Evolutionary conservation across 2,329 filamentous ascomycete genomes (phyloP), one percentile per base, ranked within the genome.

Genomic region (Graphilbum sp.): DNA sequence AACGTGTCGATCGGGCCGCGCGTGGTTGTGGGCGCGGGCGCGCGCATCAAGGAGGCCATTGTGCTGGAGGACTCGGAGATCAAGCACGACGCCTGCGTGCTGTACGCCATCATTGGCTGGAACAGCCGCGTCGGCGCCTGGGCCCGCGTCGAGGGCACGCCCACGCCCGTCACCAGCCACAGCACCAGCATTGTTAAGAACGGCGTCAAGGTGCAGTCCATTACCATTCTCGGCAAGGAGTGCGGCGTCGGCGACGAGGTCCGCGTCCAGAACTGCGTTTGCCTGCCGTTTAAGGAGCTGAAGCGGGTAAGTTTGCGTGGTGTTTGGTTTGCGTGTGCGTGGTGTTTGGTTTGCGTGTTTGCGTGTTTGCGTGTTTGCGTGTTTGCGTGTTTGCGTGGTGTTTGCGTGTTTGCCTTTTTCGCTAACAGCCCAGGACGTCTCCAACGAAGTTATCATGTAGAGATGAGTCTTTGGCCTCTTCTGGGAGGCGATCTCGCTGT

Each of bases 21-120:
- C 47, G 90, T 72, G 16, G 65, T 75, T 18, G 70, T 98, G 45
- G 88, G 87, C 31, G 75, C 88, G 11, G 90, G 90, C 50, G 87
- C 75, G 18, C 82, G 90, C 54, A 70, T 96, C 60, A 96, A 95
- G 70, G 90, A 98, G 60, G 79, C 86, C 4, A 90, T 98, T 49
- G 86, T 98, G 7, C 72, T 96, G 18, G 90, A 96, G 60, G 88
- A 95, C 54, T 75, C 77, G 0, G 88, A 96, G 62, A 82, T 98
- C 62, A 93, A 87, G 67, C 90, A 96, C 58, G 90, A 96, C 54
- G 84, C 90, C 12, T 96, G 88, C 53, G 76, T 98, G 34, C 67
- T 96, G 50, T 93, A 96, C 66, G 81, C 85, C 4, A 96, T 98
- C 51, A 86, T 98, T 49, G 90, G 90, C 41, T 96, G 90, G 90